Evolutionary conservation across 75 land plant species (phyloP).

Genomic region (Selaginella tamariscina): DNA sequence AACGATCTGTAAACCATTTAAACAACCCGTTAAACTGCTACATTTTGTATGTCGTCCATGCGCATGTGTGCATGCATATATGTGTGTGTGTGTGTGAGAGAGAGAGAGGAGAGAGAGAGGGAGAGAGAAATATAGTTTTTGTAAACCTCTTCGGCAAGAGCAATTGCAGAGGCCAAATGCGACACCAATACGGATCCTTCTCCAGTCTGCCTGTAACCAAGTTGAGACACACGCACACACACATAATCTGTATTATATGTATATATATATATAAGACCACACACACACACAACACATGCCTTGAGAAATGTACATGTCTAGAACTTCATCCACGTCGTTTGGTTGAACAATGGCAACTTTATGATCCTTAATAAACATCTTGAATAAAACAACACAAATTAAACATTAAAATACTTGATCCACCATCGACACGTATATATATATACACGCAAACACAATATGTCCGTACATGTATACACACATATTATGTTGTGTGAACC

Average conservation of each 20-base stretch:
- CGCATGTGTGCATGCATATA: background rate
- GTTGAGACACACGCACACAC: background rate
- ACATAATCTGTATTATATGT: background rate
- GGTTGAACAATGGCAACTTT: slow-evolving; percentile 16
- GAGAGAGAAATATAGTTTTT: background rate
- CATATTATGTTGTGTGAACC: too few species aligned
- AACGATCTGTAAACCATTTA: slow-evolving; percentile 9
- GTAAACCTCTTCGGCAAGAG: slow-evolving; percentile 22
- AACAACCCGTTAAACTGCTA: background rate
- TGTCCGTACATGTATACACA: too few species aligned
- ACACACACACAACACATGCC: too few species aligned
- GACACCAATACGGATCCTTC: slow-evolving; percentile 23
- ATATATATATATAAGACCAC: too few species aligned
- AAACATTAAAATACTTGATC: too few species aligned
- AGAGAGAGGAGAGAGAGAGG: too few species aligned
- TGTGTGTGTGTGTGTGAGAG: background rate
- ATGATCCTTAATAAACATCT: too few species aligned
- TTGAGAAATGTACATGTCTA: slow-evolving; percentile 24
- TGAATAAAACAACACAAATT: too few species aligned
- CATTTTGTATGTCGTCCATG: background rate
- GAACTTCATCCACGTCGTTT: slow-evolving; percentile 18
- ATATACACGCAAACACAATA: too few species aligned
- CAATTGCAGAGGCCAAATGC: slow-evolving; percentile 25
- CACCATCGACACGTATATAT: too few species aligned
- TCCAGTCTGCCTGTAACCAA: slow-evolving; percentile 13